Base-by-base conservation (phyloP, 148 eudicot species). In the Suaeda aralocaspica region DNA sequence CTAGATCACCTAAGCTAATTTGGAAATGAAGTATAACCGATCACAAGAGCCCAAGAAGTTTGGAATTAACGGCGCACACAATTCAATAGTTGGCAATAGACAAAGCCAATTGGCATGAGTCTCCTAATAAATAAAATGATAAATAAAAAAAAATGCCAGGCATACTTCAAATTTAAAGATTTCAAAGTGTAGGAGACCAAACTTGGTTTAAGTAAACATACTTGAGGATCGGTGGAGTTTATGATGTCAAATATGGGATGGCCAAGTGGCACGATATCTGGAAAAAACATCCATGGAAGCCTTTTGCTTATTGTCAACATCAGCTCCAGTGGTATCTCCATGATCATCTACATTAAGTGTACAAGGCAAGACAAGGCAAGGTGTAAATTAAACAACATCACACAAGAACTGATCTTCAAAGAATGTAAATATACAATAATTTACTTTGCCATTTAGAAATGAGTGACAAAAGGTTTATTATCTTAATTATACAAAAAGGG, bases 221-320 rank as follows among this genome's bases (percentile, higher is more conserved):
- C 99, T 92, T 94, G 85, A 26, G 96, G 97, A 69, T 91, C 72
- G 51, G 99, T 89, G 71, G 97, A 89, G 78, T 94, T 89, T 56
- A 94, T 94, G 69, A 89, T 91, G 69, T 94, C 99, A 74, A 94
- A 94, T 76, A 94, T 91, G 57, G 99, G 99, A 85, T 94, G 97
- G 57, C 99, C 99, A 45, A 91, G 58, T 7, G 99, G 99, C 61
- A 94, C 68, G 52, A 91, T 87, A 83, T 94, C 97, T 1, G 99
- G 99, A 75, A 94, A 94, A 81, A 94, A 94, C 97, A 91, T 94
- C 99, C 99, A 94, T 21, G 99, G 99, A 26, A 85, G 86, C 77
- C 83, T 87, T 73, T 91, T 78, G 74, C 96, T 94, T 61, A 94
- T 89, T 44, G 99, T 91, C 71, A 94, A 79, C 99, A 91, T 91